A percentile compares a stretch with the other conserved stretches of the same genome.
These are phyloP conservation scores for Lentinus brumalis DNA, from an alignment of 768 basidiomycete species.

Conservation along the genomic window DNA sequence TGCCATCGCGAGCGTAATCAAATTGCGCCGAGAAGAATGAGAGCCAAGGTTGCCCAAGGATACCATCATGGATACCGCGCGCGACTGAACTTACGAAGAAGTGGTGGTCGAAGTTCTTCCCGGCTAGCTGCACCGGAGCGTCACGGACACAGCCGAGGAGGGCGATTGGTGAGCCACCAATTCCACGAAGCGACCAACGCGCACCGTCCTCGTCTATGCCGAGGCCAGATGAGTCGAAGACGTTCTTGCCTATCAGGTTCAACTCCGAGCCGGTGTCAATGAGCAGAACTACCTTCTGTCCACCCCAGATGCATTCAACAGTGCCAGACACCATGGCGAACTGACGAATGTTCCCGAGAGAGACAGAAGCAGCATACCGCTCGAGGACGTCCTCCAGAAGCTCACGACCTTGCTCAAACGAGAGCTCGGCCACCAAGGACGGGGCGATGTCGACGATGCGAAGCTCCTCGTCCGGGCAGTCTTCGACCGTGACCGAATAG, in stretches of 20 bases:
- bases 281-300: constrained; percentile 18
- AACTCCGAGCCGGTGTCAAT: constrained; percentile 30
- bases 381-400: too few relatives aligned
- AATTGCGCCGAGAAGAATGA: constrained; percentile 9
- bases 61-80: constrained; percentile 17
- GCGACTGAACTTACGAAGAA: constrained; percentile 24
- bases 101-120: constrained; percentile 30
- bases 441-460: too few relatives aligned
- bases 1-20: neutral
- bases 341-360: too few relatives aligned
- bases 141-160: constrained; percentile 24
- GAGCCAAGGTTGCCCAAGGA: constrained; percentile 25
- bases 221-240: neutral
- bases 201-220: constrained; percentile 26
- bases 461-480: too few relatives aligned
- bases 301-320: constrained; percentile 1
- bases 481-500: too few relatives aligned
- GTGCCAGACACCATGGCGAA: too few relatives aligned
- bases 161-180: constrained; percentile 20
- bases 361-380: too few relatives aligned
- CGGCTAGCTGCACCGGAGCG: constrained; percentile 19
- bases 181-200: constrained; percentile 30
- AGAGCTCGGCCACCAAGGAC: too few relatives aligned
- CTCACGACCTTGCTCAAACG: too few relatives aligned
- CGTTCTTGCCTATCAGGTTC: constrained; percentile 16